Conservation (phyloP, 495 filamentous ascomycete species). For the Podospora appendiculata region DNA sequence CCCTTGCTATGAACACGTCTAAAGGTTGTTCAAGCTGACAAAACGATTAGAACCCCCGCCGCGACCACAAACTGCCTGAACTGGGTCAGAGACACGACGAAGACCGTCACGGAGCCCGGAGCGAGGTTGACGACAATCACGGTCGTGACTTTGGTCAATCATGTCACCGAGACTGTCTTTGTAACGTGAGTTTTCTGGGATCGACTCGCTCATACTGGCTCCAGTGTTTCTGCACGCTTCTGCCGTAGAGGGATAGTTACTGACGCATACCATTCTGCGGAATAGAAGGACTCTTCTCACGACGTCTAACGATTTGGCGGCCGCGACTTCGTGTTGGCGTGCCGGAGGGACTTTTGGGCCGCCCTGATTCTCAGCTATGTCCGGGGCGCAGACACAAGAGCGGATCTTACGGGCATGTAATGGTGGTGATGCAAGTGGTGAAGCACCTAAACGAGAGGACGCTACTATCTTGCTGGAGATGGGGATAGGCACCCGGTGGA, state of each 20-base stretch:
- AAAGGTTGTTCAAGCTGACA: too few relatives aligned
- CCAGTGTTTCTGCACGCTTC: not conserved
- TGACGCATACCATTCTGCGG: not conserved
- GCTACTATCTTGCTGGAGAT: too few relatives aligned
- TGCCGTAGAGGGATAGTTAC: not conserved
- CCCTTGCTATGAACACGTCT: too few relatives aligned
- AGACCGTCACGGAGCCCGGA: slow-evolving; percentile 1
- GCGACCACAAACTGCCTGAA: not conserved
- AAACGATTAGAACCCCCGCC: not conserved
- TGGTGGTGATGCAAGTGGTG: too few relatives aligned
- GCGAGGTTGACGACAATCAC: slow-evolving; percentile 5
- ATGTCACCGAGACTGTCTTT: slow-evolving; percentile 2
- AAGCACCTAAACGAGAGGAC: too few relatives aligned
- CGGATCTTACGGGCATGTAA: too few relatives aligned
- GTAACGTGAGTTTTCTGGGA: slow-evolving; percentile 1
- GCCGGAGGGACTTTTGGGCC: not conserved
- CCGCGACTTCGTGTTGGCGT: not conserved
- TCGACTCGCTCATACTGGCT: not conserved
- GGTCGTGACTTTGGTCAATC: slow-evolving; percentile 1
- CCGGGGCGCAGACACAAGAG: too few relatives aligned
- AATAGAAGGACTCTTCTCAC: not conserved
- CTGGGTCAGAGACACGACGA: not conserved
- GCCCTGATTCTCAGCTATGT: too few relatives aligned
- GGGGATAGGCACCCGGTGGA: too few relatives aligned
- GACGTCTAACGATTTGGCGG: not conserved